Evolutionary conservation across 345 rosid genomes (phyloP), one percentile per base, ranked within the genome.

Genomic region (Salix koriyanagi): DNA sequence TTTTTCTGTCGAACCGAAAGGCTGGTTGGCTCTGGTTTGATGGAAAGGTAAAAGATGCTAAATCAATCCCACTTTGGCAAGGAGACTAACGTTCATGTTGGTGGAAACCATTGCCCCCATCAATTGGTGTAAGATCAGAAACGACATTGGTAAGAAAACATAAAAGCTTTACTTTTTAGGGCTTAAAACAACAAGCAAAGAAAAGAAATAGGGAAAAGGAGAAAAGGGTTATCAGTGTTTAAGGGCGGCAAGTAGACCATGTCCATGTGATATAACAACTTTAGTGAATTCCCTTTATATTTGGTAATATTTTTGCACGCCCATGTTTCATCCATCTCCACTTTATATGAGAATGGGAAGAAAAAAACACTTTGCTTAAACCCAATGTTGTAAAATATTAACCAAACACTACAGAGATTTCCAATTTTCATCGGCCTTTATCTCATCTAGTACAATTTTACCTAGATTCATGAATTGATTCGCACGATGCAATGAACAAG

Each of bases 241-340:
- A 77, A 80, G 72, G 75, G 79, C 75, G 61, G 83, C 89, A 86
- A 56, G 62, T 13, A 23, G 62, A 56, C 62, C 25, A 56, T 56
- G 61, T 81, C 87, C 91, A 86, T 84, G 86, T 86, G 92, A 72
- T 41, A 14, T 58, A n/a, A n/a, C n/a, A n/a, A 23, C 25, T 58
- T 58, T n/a, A n/a, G 25, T 74, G 65, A 75, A 77, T 84, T 83
- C 84, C 76, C 80, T 79, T 71, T 71, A 7, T 54, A 19, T 19
- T 25, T 74, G 76, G 30, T 32, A 19, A 50, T 16, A 42, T 64
- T 80, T 84, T 76, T 81, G 56, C 79, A 79, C 77, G 79, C 65
- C 77, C 25, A 69, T 41, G 41, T 66, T 82, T 65, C 69, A 13
- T 60, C 50, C 42, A 25, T 77, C 68, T 61, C 79, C 56, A 74